phyloP scores from a whole-genome alignment of 257 asterid species.

The Capsicum baccatum region DNA sequence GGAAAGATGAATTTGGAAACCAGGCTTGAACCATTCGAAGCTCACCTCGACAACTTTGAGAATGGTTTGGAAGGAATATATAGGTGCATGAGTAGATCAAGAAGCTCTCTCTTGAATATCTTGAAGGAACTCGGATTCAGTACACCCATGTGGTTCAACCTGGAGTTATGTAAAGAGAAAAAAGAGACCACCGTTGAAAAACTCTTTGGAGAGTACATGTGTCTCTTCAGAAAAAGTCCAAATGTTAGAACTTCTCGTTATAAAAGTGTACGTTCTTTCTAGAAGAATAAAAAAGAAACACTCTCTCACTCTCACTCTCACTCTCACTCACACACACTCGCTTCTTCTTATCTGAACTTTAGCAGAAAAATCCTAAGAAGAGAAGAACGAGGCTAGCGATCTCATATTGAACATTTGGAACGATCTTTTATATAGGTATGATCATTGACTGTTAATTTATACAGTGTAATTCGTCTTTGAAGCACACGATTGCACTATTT shows the following conservation, averaged over 20 bases:
- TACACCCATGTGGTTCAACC: constrained; percentile 21
- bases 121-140: constrained; percentile 26
- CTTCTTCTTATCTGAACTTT: background rate
- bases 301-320: background rate
- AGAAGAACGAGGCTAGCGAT: no score
- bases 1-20: constrained; percentile 24
- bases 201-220: constrained; percentile 13
- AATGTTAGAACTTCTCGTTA: constrained; percentile 9
- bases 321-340: no score
- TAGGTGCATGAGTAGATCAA: constrained; percentile 27
- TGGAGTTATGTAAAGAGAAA: constrained; percentile 7
- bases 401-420: background rate
- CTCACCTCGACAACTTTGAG: constrained; percentile 18
- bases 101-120: constrained; percentile 14
- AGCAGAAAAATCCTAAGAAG: background rate
- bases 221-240: constrained; percentile 26
- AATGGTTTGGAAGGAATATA: constrained; percentile 24
- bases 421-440: background rate
- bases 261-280: constrained; percentile 23
- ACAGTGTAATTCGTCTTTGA: background rate
- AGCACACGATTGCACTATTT: background rate
- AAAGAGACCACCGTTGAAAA: background rate
- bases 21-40: background rate
- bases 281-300: background rate
- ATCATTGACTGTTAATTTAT: background rate